Evolutionary conservation across 2,329 filamentous ascomycete species (phyloP), one percentile per base, ranked within the genome.

Genomic region (Aspergillus bombycis): DNA sequence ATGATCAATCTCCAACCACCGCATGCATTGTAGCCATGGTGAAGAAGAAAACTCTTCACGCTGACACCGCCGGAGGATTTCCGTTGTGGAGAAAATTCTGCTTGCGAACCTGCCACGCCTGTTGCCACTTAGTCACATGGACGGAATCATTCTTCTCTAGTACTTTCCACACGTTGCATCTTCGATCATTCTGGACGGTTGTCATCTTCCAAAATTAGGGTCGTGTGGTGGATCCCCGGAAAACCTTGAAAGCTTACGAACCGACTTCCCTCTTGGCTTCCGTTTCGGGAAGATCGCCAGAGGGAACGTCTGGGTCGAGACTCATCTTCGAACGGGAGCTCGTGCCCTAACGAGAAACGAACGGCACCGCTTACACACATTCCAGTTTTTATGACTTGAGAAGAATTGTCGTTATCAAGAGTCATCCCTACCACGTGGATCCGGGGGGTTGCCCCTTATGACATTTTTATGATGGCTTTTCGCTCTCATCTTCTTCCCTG

Each of bases 1-100:
- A 41, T 41, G 38, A 41, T 41, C 38, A 3, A 41, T 41, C 38
- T 19, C 19, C 38, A n/a, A n/a, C 38, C 38, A 41, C 19, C 38
- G 3, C 19, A 41, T 41, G 38, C 38, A 41, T 14, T 41, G 38
- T 9, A 41, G 38, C 8, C 19, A 9, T 3, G 16, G 16, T 19
- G 14, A 68, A 70, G 45, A 63, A 59, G 21, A 60, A 41, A 41
- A 9, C 16, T n/a, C 38, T 41, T 36, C 34, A 36, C 38, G 38
- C 38, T 41, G 38, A 41, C 19, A 41, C 38, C 38, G 38, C 38
- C 38, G 38, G 38, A 41, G 19, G 19, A n/a, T 41, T 41, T 41
- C 38, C 38, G 38, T 41, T 41, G 38, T 41, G 38, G 38, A 41
- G 38, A 41, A 41, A 41, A 41, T 41, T 41, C 38, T 41, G 38